A percentile compares a stretch with the other conserved stretches of the same genome.
Evolutionary conservation across 2,329 filamentous ascomycete genomes (phyloP).

Genomic region (Apiospora arundinis): DNA sequence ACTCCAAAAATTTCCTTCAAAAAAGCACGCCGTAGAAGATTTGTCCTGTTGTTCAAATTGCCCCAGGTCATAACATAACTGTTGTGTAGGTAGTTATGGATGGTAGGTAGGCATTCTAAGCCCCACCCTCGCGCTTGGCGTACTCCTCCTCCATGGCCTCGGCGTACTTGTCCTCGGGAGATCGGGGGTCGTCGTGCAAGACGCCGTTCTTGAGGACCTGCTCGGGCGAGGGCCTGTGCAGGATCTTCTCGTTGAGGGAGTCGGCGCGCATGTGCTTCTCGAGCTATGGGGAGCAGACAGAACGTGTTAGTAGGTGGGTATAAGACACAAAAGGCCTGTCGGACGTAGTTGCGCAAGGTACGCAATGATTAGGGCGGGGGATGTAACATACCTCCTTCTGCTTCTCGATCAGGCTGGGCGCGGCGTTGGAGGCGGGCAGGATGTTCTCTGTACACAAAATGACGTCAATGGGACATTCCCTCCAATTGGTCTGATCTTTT

Average conservation of each 20-base stretch:
- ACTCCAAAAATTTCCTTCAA: background rate
- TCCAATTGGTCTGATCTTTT: background rate
- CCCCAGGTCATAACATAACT: background rate
- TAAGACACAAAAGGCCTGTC: no score
- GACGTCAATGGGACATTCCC: conserved; percentile 22
- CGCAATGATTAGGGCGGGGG: background rate
- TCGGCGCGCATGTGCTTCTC: conserved; percentile 88
- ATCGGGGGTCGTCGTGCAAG: conserved; percentile 70
- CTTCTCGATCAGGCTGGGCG: conserved; percentile 78
- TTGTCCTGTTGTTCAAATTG: background rate
- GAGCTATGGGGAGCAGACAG: conserved; percentile 51
- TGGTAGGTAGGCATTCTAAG: conserved; percentile 51
- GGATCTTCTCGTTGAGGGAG: conserved; percentile 85
- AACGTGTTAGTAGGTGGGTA: background rate
- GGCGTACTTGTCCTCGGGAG: conserved; percentile 61
- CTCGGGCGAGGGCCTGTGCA: conserved; percentile 77
- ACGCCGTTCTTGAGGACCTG: conserved; percentile 81
- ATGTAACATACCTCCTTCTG: conserved; percentile 69
- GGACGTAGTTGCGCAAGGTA: no score
- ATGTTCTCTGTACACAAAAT: conserved; percentile 72
- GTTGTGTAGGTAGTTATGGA: no score
- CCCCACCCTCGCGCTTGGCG: conserved; percentile 67
- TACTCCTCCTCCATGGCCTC: conserved; percentile 70
- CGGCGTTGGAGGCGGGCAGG: conserved; percentile 77
- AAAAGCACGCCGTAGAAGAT: no score